Conservation (phyloP, 495 filamentous ascomycete genomes). For the Beverwykella pulmonaria region DNA sequence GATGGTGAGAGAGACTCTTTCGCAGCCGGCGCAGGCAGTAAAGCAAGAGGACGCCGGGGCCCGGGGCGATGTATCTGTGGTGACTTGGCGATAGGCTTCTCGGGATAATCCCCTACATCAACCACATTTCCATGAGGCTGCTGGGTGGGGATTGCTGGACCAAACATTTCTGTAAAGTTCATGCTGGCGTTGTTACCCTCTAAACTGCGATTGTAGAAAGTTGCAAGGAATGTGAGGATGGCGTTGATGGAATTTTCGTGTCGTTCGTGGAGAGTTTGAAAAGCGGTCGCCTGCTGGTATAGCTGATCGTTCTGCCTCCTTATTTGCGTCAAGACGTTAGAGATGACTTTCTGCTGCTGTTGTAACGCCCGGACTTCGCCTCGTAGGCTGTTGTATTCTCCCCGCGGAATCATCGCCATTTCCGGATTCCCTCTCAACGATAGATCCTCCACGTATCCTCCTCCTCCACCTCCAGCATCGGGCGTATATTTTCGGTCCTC, state of each 20-base stretch:
- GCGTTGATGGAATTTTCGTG: constrained; percentile 99
- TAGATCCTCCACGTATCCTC: constrained; percentile 38
- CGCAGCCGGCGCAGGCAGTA: constrained; percentile 41
- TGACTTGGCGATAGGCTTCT: constrained; percentile 30
- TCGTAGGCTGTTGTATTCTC: constrained; percentile 76
- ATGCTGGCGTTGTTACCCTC: constrained; percentile 54
- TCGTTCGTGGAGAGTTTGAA: constrained; percentile 88
- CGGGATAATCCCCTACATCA: constrained; percentile 44
- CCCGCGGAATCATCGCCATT: constrained; percentile 61
- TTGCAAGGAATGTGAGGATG: constrained; percentile 93
- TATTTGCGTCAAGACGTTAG: constrained; percentile 72
- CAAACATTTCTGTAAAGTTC: constrained; percentile 48
- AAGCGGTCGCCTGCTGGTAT: constrained; percentile 84
- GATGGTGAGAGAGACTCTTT: constrained; percentile 23
- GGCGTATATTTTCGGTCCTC: constrained; percentile 44
- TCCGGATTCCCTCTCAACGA: constrained; percentile 49
- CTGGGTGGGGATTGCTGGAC: constrained; percentile 43
- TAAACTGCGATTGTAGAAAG: constrained; percentile 84
- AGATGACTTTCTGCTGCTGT: constrained; percentile 81
- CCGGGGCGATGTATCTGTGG: constrained; percentile 35
- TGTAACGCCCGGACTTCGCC: constrained; percentile 79
- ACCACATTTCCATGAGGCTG: constrained; percentile 47
- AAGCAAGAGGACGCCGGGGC: constrained; percentile 38
- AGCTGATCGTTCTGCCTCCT: constrained; percentile 84
- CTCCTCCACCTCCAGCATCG: constrained; percentile 25